A percentile compares a stretch with the other conserved stretches of the same genome.
Conservation (phyloP, 352 stramenopile genomes). For the Pythium myriotylum region DNA sequence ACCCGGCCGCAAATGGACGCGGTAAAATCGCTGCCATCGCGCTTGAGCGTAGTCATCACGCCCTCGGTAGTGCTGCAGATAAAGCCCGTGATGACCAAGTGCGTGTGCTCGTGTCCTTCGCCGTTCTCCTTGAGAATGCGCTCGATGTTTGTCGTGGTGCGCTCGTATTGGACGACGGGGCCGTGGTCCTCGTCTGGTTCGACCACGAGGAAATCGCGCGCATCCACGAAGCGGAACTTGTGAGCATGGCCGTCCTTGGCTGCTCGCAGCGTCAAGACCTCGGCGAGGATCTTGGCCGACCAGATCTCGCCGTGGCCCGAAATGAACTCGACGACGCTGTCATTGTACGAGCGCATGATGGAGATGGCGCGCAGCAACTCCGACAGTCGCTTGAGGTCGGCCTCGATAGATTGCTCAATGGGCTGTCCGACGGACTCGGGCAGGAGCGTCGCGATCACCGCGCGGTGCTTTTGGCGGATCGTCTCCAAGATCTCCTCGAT, state of each 20-base stretch:
- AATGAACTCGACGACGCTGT: conserved; percentile 91
- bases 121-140: conserved; percentile 46
- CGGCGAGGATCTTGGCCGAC: conserved; percentile 92
- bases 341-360: conserved; percentile 88
- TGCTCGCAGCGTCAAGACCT: conserved; percentile 58
- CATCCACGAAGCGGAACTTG: conserved; percentile 92
- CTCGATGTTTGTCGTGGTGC: conserved; percentile 68
- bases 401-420: conserved; percentile 64
- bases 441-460: conserved; percentile 68
- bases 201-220: conserved; percentile 87
- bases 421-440: conserved; percentile 44
- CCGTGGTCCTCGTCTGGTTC: conserved; percentile 79
- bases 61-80: conserved; percentile 95
- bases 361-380: conserved; percentile 86
- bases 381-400: conserved; percentile 69
- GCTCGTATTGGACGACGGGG: conserved; percentile 77
- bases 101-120: conserved; percentile 46
- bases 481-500: conserved; percentile 71
- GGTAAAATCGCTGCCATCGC: conserved; percentile 96
- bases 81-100: conserved; percentile 96
- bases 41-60: conserved; percentile 96
- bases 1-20: conserved; percentile 96
- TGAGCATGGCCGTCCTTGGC: conserved; percentile 51
- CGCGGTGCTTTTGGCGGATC: conserved; percentile 81
- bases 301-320: conserved; percentile 97